phyloP scores from a whole-genome alignment of 2,329 filamentous ascomycete genomes.

The Monilinia aucupariae region DNA sequence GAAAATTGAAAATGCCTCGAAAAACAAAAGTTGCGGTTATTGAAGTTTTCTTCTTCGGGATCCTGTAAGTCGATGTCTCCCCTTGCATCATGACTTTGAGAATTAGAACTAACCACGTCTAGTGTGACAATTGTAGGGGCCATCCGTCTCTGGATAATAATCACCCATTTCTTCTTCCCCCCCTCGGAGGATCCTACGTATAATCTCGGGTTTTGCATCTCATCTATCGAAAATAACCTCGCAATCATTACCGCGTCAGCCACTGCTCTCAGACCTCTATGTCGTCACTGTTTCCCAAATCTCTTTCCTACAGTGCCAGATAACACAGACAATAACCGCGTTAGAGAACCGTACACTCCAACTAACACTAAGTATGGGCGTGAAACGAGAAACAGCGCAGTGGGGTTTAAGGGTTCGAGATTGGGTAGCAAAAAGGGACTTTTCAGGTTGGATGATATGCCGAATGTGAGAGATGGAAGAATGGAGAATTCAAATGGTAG shows the following conservation, averaged over 20 bases:
- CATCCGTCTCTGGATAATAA: background rate
- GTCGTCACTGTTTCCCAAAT: background rate
- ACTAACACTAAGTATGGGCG: background rate
- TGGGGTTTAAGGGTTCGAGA: background rate
- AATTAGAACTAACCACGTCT: background rate
- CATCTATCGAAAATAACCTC: background rate
- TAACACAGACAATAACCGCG: background rate
- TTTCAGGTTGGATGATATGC: background rate
- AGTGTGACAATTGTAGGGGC: background rate
- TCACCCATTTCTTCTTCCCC: background rate
- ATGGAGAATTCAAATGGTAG: background rate
- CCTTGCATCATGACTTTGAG: background rate
- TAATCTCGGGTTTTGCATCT: background rate
- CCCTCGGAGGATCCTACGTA: background rate
- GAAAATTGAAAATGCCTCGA: slow-evolving; percentile 1
- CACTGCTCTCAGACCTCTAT: background rate
- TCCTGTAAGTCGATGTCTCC: background rate
- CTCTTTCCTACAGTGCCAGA: background rate
- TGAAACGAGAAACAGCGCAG: background rate
- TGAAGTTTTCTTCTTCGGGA: background rate
- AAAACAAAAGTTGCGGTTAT: background rate
- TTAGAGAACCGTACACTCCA: background rate
- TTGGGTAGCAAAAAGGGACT: background rate
- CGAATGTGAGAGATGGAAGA: no score
- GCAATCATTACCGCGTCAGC: background rate